These are phyloP conservation scores for Ochetophila trinervis DNA, from an alignment of 306 rosid genomes.

Conservation along the genomic window DNA sequence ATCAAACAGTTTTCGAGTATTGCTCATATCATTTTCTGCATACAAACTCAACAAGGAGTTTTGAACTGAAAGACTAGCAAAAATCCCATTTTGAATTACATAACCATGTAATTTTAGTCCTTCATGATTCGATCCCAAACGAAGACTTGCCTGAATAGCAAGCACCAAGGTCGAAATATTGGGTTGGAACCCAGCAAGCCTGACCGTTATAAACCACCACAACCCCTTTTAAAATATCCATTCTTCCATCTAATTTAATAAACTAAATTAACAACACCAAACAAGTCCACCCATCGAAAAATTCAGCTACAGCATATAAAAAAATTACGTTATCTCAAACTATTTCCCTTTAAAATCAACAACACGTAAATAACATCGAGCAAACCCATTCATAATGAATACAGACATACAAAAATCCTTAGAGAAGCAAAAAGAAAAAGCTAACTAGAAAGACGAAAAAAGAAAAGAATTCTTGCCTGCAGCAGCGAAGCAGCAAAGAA, in stretches of 20 bases:
- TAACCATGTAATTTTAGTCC: conserved; percentile 38
- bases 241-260: neutral
- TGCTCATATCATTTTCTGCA: conserved; percentile 24
- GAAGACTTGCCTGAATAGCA: conserved; percentile 40
- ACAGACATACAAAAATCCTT: too few relatives aligned
- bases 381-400: too few relatives aligned
- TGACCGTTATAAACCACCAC: conserved; percentile 34
- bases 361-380: too few relatives aligned
- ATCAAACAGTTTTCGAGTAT: conserved; percentile 39
- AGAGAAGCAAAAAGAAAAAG: too few relatives aligned
- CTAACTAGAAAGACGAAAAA: too few relatives aligned
- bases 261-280: neutral
- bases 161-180: conserved; percentile 45
- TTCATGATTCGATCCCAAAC: conserved; percentile 9
- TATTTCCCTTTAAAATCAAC: too few relatives aligned
- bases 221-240: conserved; percentile 22
- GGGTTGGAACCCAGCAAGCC: conserved; percentile 33
- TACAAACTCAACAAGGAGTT: conserved; percentile 37
- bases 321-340: too few relatives aligned
- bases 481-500: too few relatives aligned
- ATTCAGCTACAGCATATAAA: neutral
- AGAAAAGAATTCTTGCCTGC: too few relatives aligned
- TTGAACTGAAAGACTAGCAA: conserved; percentile 23
- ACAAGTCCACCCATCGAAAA: neutral
- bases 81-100: conserved; percentile 24